A percentile compares a stretch with the other conserved stretches of the same genome.
These are phyloP conservation scores for Sordariomycetes sp. DNA, from an alignment of 2,329 filamentous ascomycete genomes.

Conservation along the genomic window DNA sequence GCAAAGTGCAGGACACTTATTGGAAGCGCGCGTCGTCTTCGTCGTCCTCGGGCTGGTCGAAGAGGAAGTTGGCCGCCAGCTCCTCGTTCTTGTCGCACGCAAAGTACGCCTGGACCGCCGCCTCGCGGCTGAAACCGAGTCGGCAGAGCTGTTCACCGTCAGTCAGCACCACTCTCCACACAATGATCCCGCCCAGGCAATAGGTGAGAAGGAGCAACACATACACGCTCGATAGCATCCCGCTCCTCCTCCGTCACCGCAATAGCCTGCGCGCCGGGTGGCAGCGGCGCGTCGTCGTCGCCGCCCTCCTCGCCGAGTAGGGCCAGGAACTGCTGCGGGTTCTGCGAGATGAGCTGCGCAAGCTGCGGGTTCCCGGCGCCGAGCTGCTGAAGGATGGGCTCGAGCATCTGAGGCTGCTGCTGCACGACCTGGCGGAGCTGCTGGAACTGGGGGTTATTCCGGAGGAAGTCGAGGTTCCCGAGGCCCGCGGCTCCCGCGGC, in stretches of 20 bases:
- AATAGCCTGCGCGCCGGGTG: slow-evolving; percentile 81
- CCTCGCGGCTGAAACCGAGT: slow-evolving; percentile 84
- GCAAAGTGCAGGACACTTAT: background rate
- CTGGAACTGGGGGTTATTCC: slow-evolving; percentile 95
- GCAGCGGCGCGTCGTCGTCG: slow-evolving; percentile 73
- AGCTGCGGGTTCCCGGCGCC: slow-evolving; percentile 91
- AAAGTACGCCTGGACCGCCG: slow-evolving; percentile 96
- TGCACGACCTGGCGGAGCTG: slow-evolving; percentile 95
- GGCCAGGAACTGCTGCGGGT: slow-evolving; percentile 88
- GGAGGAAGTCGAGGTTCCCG: slow-evolving; percentile 83
- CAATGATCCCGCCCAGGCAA: background rate
- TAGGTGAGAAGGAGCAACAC: background rate
- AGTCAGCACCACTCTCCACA: background rate
- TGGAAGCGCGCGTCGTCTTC: slow-evolving; percentile 31
- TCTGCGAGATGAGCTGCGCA: slow-evolving; percentile 80
- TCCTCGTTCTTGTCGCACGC: slow-evolving; percentile 99
- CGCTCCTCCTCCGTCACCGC: slow-evolving; percentile 91
- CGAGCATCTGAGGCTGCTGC: slow-evolving; percentile 95
- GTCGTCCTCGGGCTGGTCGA: slow-evolving; percentile 89
- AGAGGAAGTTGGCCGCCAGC: slow-evolving; percentile 93
- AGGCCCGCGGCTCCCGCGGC: slow-evolving; percentile 42
- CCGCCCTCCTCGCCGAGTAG: slow-evolving; percentile 76
- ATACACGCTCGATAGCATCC: slow-evolving; percentile 88
- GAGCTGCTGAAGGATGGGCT: slow-evolving; percentile 94
- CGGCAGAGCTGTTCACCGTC: slow-evolving; percentile 60